Conservation (phyloP, 31 red algal species). For the Asparagopsis taxiformis region DNA sequence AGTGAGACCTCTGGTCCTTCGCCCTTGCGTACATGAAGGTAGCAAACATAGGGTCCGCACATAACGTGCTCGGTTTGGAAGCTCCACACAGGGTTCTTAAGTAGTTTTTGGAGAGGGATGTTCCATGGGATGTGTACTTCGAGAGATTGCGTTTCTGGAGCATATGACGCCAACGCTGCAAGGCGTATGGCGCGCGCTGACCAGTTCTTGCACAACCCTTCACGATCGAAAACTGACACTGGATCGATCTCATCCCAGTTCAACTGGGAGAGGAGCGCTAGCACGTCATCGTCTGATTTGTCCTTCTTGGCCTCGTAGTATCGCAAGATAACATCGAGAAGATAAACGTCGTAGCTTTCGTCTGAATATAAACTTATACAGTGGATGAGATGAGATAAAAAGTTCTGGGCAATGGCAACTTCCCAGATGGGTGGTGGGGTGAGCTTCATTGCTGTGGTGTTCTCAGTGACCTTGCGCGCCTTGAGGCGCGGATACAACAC, state of each 20-base stretch:
- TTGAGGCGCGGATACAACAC: constrained; percentile 55
- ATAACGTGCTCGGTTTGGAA: constrained; percentile 66
- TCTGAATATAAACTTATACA: no score
- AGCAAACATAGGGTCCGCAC: constrained; percentile 63
- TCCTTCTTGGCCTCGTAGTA: constrained; percentile 40
- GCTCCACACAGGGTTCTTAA: constrained; percentile 35
- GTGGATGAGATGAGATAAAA: constrained; percentile 63
- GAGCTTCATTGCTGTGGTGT: neutral
- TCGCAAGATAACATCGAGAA: no score
- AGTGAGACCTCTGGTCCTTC: constrained; percentile 47
- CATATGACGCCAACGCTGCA: constrained; percentile 32
- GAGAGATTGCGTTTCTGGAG: constrained; percentile 53
- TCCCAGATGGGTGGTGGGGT: constrained; percentile 41
- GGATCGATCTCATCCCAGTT: constrained; percentile 64
- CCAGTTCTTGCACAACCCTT: constrained; percentile 32
- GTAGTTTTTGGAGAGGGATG: constrained; percentile 54
- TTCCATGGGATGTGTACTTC: constrained; percentile 72
- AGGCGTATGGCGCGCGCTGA: constrained; percentile 31
- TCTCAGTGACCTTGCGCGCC: constrained; percentile 15
- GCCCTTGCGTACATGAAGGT: constrained; percentile 57
- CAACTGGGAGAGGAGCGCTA: constrained; percentile 42
- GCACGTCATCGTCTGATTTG: constrained; percentile 6
- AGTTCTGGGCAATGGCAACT: constrained; percentile 39
- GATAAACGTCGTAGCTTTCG: no score
- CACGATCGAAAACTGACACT: constrained; percentile 8